Base-by-base conservation (phyloP, 208 protist species). In the Naegleria fowleri region DNA sequence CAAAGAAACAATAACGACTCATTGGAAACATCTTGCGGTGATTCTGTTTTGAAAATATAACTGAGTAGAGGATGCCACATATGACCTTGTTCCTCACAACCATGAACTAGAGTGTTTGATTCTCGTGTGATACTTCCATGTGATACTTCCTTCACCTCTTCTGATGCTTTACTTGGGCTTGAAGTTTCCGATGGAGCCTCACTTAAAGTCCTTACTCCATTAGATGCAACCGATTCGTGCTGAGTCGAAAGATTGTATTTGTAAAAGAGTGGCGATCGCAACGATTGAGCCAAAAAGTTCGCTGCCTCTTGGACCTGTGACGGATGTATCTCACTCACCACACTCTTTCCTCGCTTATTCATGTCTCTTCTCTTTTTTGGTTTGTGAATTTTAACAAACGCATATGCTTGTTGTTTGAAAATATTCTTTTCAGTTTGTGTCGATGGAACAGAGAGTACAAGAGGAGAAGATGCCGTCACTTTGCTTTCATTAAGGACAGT, bases 401-500 rank as follows among this genome's bases (percentile, higher is more conserved):
- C n/a, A 33, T 36, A 79, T 79, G 29, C 67, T 79, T 79, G 67
- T 79, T 79, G 67, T 79, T 79, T 79, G 29, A 79, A 79, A 36
- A 79, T 36, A 79, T 79, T 79, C 29, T 79, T 79, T 36, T 79
- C 29, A 36, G 16, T 79, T 36, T 79, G 16, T 79, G 67, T 79
- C 6, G 67, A 36, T 79, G 67, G 67, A 33, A 79, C 25, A 9
- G 67, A 79, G 29, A 13, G 9, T 19, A 13, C 7, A 13, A 36
- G 16, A n/a, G 67, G 29, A 79, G 29, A 36, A 36, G 29, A 36
- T 3, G 58, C 58, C 2, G 25, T 75, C 0, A 79, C 67, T 79
- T 79, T 36, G 19, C n/a, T 25, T 5, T 15, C 55, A 79, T 33
- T 36, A 0, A 33, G 7, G 7, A 9, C n/a, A 25, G n/a, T 79